A percentile compares a stretch with the other conserved stretches of the same genome.
phyloP scores from a whole-genome alignment of 805 yeast genomes.

The Blastobotrys chiropterorum region DNA sequence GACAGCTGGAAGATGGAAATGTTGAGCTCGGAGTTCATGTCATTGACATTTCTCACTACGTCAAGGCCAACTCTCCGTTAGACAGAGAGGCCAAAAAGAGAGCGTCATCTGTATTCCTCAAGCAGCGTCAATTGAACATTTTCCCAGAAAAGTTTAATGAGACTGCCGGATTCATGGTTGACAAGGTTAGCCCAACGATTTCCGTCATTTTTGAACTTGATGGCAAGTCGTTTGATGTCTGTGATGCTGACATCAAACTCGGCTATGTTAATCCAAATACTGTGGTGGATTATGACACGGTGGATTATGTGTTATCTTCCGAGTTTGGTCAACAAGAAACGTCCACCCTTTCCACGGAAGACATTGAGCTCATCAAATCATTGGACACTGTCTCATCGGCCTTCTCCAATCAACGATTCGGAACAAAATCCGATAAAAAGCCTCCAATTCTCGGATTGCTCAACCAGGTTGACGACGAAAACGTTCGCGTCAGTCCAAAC shows the following conservation, averaged over 20 bases:
- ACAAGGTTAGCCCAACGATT: slow-evolving; percentile 56
- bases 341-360: slow-evolving; percentile 40
- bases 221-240: slow-evolving; percentile 61
- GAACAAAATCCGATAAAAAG: slow-evolving; percentile 13
- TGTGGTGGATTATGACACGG: slow-evolving; percentile 25
- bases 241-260: slow-evolving; percentile 72
- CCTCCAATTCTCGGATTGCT: slow-evolving; percentile 53
- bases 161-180: slow-evolving; percentile 52
- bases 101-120: slow-evolving; percentile 81
- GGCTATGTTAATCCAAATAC: slow-evolving; percentile 61
- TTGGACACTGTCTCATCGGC: slow-evolving; percentile 59
- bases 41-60: slow-evolving; percentile 66
- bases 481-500: slow-evolving; percentile 63
- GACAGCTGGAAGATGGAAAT: slow-evolving; percentile 48
- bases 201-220: slow-evolving; percentile 80
- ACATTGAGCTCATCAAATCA: slow-evolving; percentile 59
- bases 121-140: slow-evolving; percentile 64
- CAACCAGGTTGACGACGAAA: slow-evolving; percentile 82
- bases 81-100: slow-evolving; percentile 90
- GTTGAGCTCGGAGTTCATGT: slow-evolving; percentile 84
- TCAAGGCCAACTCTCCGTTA: slow-evolving; percentile 65
- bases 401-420: slow-evolving; percentile 61
- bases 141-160: slow-evolving; percentile 60
- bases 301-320: slow-evolving; percentile 14
- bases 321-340: slow-evolving; percentile 3